Conservation (phyloP, 257 asterid genomes). For the Catharanthus roseus region DNA sequence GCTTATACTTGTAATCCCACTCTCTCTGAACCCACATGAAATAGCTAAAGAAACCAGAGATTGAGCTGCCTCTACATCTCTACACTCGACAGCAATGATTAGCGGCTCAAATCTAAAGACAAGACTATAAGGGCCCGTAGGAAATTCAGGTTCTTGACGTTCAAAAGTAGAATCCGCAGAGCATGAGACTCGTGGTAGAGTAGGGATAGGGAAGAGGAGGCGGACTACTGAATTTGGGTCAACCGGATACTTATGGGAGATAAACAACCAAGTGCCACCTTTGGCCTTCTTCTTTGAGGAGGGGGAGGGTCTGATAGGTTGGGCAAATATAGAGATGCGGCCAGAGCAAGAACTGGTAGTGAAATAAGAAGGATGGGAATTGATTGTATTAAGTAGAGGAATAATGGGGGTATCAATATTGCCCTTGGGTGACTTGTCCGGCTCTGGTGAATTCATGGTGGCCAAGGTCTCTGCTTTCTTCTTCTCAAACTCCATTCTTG, state of each 20-base stretch:
- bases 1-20: conserved; percentile 80
- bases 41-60: conserved; percentile 70
- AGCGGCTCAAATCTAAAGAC: conserved; percentile 87
- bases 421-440: conserved; percentile 95
- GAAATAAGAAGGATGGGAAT: conserved; percentile 80
- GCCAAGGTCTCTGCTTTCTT: conserved; percentile 64
- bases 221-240: conserved; percentile 36
- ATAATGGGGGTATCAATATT: conserved; percentile 67
- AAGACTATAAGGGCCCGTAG: conserved; percentile 18
- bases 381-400: conserved; percentile 58
- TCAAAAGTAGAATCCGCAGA: neutral
- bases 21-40: conserved; percentile 86
- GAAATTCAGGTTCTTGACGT: neutral
- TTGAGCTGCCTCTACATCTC: conserved; percentile 57
- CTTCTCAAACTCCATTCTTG: conserved; percentile 63
- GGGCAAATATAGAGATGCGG: conserved; percentile 83
- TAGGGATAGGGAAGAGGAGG: conserved; percentile 41
- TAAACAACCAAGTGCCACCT: conserved; percentile 85
- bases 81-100: conserved; percentile 86
- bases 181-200: neutral
- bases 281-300: conserved; percentile 67
- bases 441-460: conserved; percentile 59
- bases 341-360: conserved; percentile 99
- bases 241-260: conserved; percentile 66
- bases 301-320: conserved; percentile 33